phyloP scores from a whole-genome alignment of 2,329 filamentous ascomycete species.

The Colletotrichum siamense region DNA sequence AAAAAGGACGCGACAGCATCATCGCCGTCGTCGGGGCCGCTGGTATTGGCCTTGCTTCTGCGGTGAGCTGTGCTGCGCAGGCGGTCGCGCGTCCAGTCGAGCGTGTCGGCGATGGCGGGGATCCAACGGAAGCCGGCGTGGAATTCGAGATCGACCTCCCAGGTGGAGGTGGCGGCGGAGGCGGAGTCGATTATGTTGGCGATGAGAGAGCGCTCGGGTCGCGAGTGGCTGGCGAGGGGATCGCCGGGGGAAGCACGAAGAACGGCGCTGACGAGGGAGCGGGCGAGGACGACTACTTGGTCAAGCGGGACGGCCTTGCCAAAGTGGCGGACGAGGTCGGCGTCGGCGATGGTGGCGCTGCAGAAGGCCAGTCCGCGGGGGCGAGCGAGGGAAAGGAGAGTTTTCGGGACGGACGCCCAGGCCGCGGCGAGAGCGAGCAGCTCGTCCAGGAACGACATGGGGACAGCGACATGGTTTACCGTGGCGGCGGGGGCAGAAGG shows the following conservation, averaged over 20 bases:
- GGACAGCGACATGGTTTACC: background rate
- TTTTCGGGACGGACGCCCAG: conserved; percentile 6
- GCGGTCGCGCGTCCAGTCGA: background rate
- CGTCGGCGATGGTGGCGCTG: background rate
- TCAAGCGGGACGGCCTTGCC: background rate
- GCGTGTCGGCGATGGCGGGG: background rate
- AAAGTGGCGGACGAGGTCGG: background rate
- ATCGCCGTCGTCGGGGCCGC: background rate
- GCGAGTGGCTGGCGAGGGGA: background rate
- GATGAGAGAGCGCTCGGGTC: background rate
- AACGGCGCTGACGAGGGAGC: background rate
- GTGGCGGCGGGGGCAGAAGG: background rate
- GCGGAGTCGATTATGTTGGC: background rate
- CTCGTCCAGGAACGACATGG: background rate
- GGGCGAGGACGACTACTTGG: background rate
- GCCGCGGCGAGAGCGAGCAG: background rate
- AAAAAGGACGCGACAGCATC: background rate
- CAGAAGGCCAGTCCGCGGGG: background rate
- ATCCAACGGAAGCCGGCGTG: background rate
- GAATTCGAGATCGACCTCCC: background rate
- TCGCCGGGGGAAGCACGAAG: background rate
- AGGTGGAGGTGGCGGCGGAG: background rate
- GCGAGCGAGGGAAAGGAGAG: background rate
- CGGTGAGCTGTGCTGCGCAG: background rate
- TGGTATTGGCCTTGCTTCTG: background rate